phyloP scores from a whole-genome alignment of 495 filamentous ascomycete genomes.

The Talaromyces nanjingensis region DNA sequence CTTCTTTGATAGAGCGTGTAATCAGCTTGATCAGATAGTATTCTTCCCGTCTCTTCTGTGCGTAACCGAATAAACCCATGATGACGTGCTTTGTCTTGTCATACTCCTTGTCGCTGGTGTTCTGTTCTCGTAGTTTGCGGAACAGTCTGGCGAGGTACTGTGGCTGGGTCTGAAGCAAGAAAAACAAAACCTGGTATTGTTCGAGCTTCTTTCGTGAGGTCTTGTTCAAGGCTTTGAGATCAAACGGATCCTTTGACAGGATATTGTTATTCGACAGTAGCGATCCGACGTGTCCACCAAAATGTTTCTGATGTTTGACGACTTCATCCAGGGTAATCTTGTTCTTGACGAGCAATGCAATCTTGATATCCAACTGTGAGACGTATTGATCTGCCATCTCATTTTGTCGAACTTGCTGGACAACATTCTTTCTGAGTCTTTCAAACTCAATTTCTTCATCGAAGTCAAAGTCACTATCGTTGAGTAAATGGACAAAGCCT shows the following conservation, averaged over 20 bases:
- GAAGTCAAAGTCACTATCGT: constrained; percentile 98
- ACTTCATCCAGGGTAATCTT: constrained; percentile 99
- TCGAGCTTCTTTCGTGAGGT: constrained; percentile 90
- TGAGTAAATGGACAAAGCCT: constrained; percentile 94
- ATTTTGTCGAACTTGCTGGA: constrained; percentile 94
- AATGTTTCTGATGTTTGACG: constrained; percentile 92
- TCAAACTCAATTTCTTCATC: constrained; percentile 98
- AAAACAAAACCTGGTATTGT: constrained; percentile 96
- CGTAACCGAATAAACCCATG: constrained; percentile 96
- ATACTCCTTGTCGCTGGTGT: constrained; percentile 82
- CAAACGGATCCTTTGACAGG: constrained; percentile 84
- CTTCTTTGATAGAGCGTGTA: constrained; percentile 72
- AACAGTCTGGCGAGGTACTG: constrained; percentile 90
- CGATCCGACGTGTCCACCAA: constrained; percentile 83
- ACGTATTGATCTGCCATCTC: constrained; percentile 97
- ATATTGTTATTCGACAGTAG: constrained; percentile 82
- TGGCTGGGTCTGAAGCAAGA: constrained; percentile 93
- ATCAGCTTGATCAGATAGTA: constrained; percentile 94
- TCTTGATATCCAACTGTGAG: constrained; percentile 97
- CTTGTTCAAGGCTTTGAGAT: constrained; percentile 95
- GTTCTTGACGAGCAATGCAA: constrained; percentile 95
- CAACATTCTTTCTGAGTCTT: constrained; percentile 82
- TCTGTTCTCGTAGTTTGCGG: constrained; percentile 72
- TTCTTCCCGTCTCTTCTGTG: constrained; percentile 92
- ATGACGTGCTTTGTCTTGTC: constrained; percentile 87